phyloP scores from a whole-genome alignment of 1,284 basidiomycete genomes.

The Apiotrichum gamsii region DNA sequence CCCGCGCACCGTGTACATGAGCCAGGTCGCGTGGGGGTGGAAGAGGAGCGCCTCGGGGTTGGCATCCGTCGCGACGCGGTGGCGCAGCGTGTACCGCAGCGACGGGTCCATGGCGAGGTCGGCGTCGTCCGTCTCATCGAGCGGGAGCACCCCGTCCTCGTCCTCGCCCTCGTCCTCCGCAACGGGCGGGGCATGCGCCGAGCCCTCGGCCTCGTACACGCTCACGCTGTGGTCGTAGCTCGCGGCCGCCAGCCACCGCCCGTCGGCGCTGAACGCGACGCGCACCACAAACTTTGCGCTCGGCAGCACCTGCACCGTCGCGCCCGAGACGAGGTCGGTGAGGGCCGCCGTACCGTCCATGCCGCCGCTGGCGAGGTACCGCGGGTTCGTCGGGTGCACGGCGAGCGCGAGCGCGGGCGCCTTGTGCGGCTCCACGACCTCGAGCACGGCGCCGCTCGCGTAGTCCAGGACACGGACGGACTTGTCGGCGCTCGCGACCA shows the following conservation, averaged over 20 bases:
- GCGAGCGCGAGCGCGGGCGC: conserved; percentile 44
- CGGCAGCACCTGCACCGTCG: conserved; percentile 37
- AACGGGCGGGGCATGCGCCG: conserved; percentile 1
- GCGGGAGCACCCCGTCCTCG: conserved; percentile 23
- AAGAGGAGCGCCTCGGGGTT: conserved; percentile 46
- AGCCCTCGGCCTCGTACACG: conserved; percentile 29
- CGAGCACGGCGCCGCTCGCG: conserved; percentile 59
- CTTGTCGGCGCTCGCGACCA: conserved; percentile 79
- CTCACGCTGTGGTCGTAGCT: conserved; percentile 44
- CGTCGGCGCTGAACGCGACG: conserved; percentile 37
- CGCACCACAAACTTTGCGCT: conserved; percentile 44
- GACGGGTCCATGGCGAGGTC: conserved; percentile 33
- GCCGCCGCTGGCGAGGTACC: conserved; percentile 41
- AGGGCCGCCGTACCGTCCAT: conserved; percentile 46
- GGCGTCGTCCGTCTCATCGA: conserved; percentile 36
- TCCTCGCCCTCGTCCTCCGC: conserved; percentile 31
- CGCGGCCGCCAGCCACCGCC: conserved; percentile 40
- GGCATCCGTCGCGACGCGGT: conserved; percentile 28
- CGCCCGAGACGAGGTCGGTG: conserved; percentile 38
- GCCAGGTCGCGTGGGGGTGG: conserved; percentile 24
- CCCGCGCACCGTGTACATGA: conserved; percentile 37
- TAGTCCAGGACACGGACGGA: conserved; percentile 67
- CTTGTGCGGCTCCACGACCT: conserved; percentile 41
- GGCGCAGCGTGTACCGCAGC: conserved; percentile 30
- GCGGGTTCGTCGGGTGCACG: conserved; percentile 36